phyloP scores from a whole-genome alignment of 1,284 basidiomycete genomes.

The Omphalotus olearius region DNA sequence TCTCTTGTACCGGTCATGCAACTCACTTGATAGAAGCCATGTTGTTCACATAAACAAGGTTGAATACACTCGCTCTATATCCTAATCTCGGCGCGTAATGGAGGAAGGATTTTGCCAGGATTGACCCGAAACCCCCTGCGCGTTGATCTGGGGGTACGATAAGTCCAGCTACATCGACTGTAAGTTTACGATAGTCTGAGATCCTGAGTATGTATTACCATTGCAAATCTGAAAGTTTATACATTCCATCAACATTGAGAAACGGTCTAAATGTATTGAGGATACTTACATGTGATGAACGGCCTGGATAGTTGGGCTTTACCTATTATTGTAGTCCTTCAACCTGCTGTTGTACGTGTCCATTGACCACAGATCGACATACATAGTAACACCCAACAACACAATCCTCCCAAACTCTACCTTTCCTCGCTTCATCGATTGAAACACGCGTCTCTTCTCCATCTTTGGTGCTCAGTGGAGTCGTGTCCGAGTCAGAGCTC shows the following conservation, averaged over 20 bases:
- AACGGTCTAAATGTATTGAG: not conserved
- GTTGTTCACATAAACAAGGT: conserved; percentile 88
- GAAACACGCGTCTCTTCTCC: conserved; percentile 22
- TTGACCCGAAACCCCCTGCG: conserved; percentile 66
- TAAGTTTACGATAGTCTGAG: too few relatives aligned
- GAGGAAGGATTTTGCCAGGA: conserved; percentile 79
- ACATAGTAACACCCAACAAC: conserved; percentile 85
- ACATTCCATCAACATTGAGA: not conserved
- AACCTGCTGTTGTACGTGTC: not conserved
- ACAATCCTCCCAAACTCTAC: conserved; percentile 61
- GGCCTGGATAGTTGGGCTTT: conserved; percentile 92
- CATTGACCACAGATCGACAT: conserved; percentile 23
- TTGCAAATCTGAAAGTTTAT: conserved; percentile 71
- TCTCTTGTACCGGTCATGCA: not conserved
- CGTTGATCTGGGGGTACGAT: conserved; percentile 71
- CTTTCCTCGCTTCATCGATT: conserved; percentile 34
- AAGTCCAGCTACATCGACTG: conserved; percentile 50
- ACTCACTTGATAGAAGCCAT: conserved; percentile 61
- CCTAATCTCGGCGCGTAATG: conserved; percentile 78
- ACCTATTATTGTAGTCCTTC: conserved; percentile 38
- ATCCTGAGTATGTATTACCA: conserved; percentile 27
- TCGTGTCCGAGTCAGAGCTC: too few relatives aligned
- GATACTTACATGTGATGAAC: conserved; percentile 80
- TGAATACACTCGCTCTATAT: conserved; percentile 90
- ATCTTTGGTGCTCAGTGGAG: conserved; percentile 19